phyloP scores from a whole-genome alignment of 2,329 filamentous ascomycete genomes.

The Colletotrichum sansevieriae region DNA sequence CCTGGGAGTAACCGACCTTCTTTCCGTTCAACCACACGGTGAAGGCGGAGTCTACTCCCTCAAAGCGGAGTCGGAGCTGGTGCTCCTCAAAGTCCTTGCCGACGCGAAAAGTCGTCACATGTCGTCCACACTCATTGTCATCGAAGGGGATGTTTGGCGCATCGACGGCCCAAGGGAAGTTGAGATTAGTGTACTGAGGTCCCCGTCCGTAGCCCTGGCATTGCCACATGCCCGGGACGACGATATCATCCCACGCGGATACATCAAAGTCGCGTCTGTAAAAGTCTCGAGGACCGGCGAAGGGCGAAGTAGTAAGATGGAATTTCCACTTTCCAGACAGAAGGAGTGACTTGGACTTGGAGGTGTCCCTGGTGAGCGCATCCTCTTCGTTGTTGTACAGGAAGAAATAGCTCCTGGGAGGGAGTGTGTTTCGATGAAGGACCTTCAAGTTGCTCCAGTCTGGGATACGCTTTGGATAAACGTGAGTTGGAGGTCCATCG shows the following conservation, averaged over 20 bases:
- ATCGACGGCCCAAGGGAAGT: constrained; percentile 75
- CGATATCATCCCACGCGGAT: constrained; percentile 62
- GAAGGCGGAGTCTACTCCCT: constrained; percentile 81
- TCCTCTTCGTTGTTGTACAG: constrained; percentile 61
- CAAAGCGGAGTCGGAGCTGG: constrained; percentile 77
- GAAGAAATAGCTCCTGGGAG: constrained; percentile 68
- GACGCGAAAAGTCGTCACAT: constrained; percentile 69
- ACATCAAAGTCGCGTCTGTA: constrained; percentile 53
- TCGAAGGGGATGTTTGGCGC: constrained; percentile 74
- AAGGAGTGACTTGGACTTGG: constrained; percentile 54
- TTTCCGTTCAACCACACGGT: constrained; percentile 78
- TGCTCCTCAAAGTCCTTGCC: constrained; percentile 59
- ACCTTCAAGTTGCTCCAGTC: constrained; percentile 73
- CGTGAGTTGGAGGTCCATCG: constrained; percentile 18
- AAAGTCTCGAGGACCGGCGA: constrained; percentile 59
- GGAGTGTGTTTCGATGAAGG: constrained; percentile 68
- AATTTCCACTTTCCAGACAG: constrained; percentile 70
- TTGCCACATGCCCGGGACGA: constrained; percentile 79
- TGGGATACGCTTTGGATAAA: constrained; percentile 54
- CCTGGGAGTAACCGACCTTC: constrained; percentile 79
- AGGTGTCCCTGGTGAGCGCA: constrained; percentile 59
- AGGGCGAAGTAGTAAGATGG: constrained; percentile 59
- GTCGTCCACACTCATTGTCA: constrained; percentile 75
- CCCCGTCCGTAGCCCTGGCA: constrained; percentile 73
- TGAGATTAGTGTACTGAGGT: constrained; percentile 78